These are phyloP conservation scores for Volvox carteri DNA, from an alignment of 163 green algal genomes.

Conservation along the genomic window DNA sequence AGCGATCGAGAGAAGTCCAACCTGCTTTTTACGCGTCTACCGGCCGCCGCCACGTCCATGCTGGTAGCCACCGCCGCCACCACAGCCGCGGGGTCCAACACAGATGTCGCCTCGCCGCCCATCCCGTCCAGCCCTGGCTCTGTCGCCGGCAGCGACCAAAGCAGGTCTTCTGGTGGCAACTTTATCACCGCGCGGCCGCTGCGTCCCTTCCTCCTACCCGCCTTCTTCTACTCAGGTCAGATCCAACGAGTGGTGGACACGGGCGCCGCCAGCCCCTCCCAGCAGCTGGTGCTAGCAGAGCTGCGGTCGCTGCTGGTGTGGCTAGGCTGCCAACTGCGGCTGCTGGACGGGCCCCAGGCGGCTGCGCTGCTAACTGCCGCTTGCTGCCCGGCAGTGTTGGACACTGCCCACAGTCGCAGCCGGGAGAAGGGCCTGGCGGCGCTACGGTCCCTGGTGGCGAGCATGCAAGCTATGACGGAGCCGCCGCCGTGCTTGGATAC, in stretches of 20 bases:
- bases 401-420: not conserved
- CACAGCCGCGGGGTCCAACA: not conserved
- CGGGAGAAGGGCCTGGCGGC: conserved; percentile 19
- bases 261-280: conserved; percentile 52
- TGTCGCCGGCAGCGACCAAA: not conserved
- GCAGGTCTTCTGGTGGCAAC: not conserved
- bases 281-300: conserved; percentile 71
- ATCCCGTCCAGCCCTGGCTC: not conserved
- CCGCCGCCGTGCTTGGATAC: not conserved
- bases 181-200: conserved; percentile 25
- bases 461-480: not conserved
- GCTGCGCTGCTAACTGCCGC: conserved; percentile 16
- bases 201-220: conserved; percentile 75
- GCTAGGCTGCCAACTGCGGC: conserved; percentile 65
- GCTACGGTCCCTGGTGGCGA: conserved; percentile 17
- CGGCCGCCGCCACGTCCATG: conserved; percentile 14
- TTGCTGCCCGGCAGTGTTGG: not conserved
- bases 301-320: conserved; percentile 70
- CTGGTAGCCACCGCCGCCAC: not conserved
- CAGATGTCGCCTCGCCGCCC: no score
- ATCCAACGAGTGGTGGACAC: conserved; percentile 69
- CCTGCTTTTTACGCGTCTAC: conserved; percentile 74
- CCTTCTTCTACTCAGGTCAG: conserved; percentile 81
- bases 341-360: conserved; percentile 49
- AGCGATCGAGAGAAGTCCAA: conserved; percentile 69